These are phyloP conservation scores for Hippophae gyantsensis DNA, from an alignment of 306 rosid species.

Conservation along the genomic window DNA sequence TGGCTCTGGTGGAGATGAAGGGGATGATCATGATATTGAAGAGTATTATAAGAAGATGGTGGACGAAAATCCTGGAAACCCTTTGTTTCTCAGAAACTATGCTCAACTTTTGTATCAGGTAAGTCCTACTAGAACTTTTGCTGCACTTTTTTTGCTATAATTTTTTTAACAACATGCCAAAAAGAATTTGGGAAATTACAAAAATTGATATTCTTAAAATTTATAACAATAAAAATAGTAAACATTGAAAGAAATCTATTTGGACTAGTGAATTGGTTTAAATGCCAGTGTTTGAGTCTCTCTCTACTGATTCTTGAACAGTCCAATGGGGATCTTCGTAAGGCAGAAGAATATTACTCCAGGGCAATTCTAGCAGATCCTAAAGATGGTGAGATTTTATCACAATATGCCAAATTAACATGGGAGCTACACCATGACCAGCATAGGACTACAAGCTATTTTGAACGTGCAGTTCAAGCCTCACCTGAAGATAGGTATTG, in stretches of 20 bases:
- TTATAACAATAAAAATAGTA: too few species aligned
- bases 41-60: slow-evolving; percentile 46
- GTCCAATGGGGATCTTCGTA: slow-evolving; percentile 66
- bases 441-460: slow-evolving; percentile 48
- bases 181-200: too few species aligned
- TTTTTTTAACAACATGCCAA: too few species aligned
- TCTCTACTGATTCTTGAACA: slow-evolving; percentile 20
- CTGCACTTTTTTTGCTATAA: background rate
- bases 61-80: slow-evolving; percentile 51
- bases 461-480: slow-evolving; percentile 58
- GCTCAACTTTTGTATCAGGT: slow-evolving; percentile 56
- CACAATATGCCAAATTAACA: slow-evolving; percentile 55
- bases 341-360: slow-evolving; percentile 66
- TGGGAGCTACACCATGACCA: slow-evolving; percentile 71
- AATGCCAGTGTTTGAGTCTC: too few species aligned
- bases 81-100: slow-evolving; percentile 54
- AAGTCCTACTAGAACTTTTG: slow-evolving; percentile 1
- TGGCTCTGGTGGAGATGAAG: too few species aligned
- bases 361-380: slow-evolving; percentile 64
- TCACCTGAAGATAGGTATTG: slow-evolving; percentile 61
- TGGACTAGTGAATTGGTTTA: too few species aligned
- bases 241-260: too few species aligned
- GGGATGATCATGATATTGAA: slow-evolving; percentile 17
- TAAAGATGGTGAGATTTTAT: slow-evolving; percentile 51
- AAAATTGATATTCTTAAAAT: too few species aligned